Evolutionary conservation across 495 filamentous ascomycete genomes (phyloP).

Genomic region (Penicillium macrosclerotiorum): DNA sequence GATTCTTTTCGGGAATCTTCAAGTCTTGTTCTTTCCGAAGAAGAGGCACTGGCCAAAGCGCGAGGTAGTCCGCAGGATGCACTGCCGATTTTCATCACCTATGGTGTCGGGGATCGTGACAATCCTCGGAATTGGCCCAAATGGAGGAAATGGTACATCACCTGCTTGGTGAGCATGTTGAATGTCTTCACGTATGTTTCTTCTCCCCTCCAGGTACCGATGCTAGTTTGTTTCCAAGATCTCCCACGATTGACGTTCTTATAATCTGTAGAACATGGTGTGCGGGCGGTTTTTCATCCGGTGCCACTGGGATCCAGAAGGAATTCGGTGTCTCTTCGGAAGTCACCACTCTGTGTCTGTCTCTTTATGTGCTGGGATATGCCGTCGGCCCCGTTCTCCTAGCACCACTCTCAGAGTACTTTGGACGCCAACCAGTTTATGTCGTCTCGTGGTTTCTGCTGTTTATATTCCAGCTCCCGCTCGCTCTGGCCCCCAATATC

Average conservation of each 20-base stretch:
- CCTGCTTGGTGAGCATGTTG: slow-evolving; percentile 34
- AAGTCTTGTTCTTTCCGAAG: slow-evolving; percentile 21
- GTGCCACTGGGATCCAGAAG: slow-evolving; percentile 32
- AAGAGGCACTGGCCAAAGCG: slow-evolving; percentile 29
- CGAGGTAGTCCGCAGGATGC: slow-evolving; percentile 25
- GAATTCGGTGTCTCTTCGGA: slow-evolving; percentile 42
- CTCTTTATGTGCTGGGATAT: slow-evolving; percentile 53
- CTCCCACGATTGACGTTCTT: no score
- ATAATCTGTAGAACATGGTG: slow-evolving; percentile 44
- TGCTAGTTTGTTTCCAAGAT: no score
- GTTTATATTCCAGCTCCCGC: slow-evolving; percentile 58
- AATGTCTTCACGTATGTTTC: slow-evolving; percentile 42
- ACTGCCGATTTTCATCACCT: slow-evolving; percentile 32
- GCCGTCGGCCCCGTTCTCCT: slow-evolving; percentile 56
- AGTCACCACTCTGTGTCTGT: slow-evolving; percentile 47
- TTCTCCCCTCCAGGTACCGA: no score
- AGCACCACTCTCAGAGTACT: slow-evolving; percentile 64
- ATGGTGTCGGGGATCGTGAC: slow-evolving; percentile 33
- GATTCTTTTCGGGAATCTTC: slow-evolving; percentile 14
- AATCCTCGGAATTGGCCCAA: slow-evolving; percentile 49
- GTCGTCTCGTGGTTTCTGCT: slow-evolving; percentile 59
- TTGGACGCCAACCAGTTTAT: slow-evolving; percentile 56
- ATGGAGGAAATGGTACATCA: slow-evolving; percentile 49
- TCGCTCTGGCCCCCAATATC: slow-evolving; percentile 54
- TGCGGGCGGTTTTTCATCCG: slow-evolving; percentile 44